Conservation (phyloP, 2,329 filamentous ascomycete species). For the Fusarium oxysporum region DNA sequence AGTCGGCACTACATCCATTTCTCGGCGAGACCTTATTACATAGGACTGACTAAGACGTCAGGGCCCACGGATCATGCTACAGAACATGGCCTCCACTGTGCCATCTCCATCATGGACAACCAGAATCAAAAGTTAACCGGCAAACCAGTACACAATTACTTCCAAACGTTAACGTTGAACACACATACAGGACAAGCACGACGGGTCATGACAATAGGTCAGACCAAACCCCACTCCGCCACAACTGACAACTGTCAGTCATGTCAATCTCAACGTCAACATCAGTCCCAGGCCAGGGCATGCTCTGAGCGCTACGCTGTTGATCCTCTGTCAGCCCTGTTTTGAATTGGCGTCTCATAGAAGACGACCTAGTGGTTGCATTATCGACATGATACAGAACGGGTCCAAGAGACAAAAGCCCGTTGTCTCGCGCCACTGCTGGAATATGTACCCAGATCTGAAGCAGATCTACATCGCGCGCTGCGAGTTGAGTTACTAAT, state of each 20-base stretch:
- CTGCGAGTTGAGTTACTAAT: slow-evolving; percentile 8
- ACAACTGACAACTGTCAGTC: slow-evolving; percentile 40
- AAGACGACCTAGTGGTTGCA: slow-evolving; percentile 13
- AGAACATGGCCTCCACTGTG: slow-evolving; percentile 21
- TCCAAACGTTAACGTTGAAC: slow-evolving; percentile 19
- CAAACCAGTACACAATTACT: slow-evolving; percentile 4
- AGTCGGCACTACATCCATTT: slow-evolving; percentile 18
- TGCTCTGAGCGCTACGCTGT: background rate
- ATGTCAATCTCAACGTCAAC: slow-evolving; percentile 16
- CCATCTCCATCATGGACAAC: slow-evolving; percentile 6
- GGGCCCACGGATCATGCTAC: slow-evolving; percentile 27
- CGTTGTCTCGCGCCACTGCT: slow-evolving; percentile 31
- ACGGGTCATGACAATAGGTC: slow-evolving; percentile 18
- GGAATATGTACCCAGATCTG: slow-evolving; percentile 19
- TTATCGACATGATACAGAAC: slow-evolving; percentile 29
- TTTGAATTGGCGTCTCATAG: slow-evolving; percentile 7
- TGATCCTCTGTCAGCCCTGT: slow-evolving; percentile 10
- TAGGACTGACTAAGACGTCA: slow-evolving; percentile 33
- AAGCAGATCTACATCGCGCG: slow-evolving; percentile 23
- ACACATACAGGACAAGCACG: background rate
- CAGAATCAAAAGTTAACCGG: background rate
- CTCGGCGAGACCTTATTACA: slow-evolving; percentile 29
- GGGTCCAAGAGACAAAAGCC: slow-evolving; percentile 20
- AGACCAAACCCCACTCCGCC: slow-evolving; percentile 31
- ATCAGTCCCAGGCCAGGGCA: background rate